Base-by-base conservation (phyloP, 2,329 filamentous ascomycete genomes). In the Hypoxylon rubiginosum region DNA sequence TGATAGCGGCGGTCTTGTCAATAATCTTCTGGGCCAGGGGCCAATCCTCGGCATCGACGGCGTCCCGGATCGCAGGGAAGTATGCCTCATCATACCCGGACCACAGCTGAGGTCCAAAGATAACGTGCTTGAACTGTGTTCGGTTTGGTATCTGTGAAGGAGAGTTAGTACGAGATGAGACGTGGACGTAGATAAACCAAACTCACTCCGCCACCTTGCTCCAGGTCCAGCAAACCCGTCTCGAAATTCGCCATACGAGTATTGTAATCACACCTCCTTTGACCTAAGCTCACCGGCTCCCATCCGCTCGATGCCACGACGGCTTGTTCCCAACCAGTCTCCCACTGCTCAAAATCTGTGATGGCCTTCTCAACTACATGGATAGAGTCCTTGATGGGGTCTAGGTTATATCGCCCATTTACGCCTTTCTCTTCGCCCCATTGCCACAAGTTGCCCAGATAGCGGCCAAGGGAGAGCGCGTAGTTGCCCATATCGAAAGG, bases 41-140 rank as follows among this genome's bases (percentile, higher is more conserved):
- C 91, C 91, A 94, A 72, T 97, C 88, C 26, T 87, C 86, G 3
- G 84, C 86, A 67, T 92, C 88, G 43, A 97, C 83, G 8, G 91
- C 90, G 74, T 97, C 94, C 61, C 93, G 86, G 60, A 97, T 91
- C n/a, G 90, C 91, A 0, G 95, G 95, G 80, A 97, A 97, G 67
- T 88, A 88, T 0, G 87, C 86, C 60, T 87, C 86, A 32, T 91
- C 86, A 70, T 90, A 87, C 39, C 86, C 88, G 34, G 90, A 90
- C 91, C 93, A 94, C 2, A 88, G 82, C 74, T 93, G 88, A 0
- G 96, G 96, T 1, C 92, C 95, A 76, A 94, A 97, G 61, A 99
- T 82, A 75, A 97, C 86, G 79, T 97, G 96, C 79, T 97, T 97
- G 85, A 94, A 99, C 80, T 98, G 96, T 4, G 92, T 92, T 69